Evolutionary conservation across 306 rosid species (phyloP), one percentile per base, ranked within the genome.

Genomic region (Cucurbita argyrosperma): DNA sequence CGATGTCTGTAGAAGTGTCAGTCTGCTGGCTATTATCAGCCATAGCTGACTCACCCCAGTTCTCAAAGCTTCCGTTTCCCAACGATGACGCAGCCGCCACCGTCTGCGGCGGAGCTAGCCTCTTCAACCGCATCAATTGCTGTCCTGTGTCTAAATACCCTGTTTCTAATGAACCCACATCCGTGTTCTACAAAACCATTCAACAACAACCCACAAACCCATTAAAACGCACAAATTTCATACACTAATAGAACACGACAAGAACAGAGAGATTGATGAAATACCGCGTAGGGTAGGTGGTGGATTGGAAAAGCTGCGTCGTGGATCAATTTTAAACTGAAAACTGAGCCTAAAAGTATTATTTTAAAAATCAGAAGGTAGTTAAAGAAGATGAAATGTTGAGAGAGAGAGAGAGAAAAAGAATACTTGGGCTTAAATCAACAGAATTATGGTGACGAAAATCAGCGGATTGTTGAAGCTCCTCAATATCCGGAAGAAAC

Each of bases 391-490:
- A 39, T 52, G 9, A 46, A 4, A 66, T n/a, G 60, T 35, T 7
- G 26, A 51, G 9, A 58, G 56, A 49, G 63, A 46, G 4, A 66
- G 58, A 77, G 50, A 40, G 30, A 63, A 79, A 30, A 19, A 72
- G 43, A 64, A 76, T 76, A 90, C 96, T 92, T 88, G 91, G 75
- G 82, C 84, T 87, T 90, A 90, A 88, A 90, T 84, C 91, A 86
- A 88, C 82, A 80, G 90, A 88, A 83, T 86, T 84, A 42, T 87
- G 84, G 49, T 72, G 89, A 65, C 81, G 88, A 72, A 92, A 88
- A 74, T 80, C 55, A 76, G 86, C 74, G 78, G 92, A 87, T 45
- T 81, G 87, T 8, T 87, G 90, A 87, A 89, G 89, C 79, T 87
- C 93, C 38, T 85, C 90, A 78, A 91, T 80, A 77, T 87, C 88